Percentiles rank a stretch among this genome's conserved stretches.
phyloP scores from a whole-genome alignment of 148 eudicot species.

The Dysphania ambrosioides region DNA sequence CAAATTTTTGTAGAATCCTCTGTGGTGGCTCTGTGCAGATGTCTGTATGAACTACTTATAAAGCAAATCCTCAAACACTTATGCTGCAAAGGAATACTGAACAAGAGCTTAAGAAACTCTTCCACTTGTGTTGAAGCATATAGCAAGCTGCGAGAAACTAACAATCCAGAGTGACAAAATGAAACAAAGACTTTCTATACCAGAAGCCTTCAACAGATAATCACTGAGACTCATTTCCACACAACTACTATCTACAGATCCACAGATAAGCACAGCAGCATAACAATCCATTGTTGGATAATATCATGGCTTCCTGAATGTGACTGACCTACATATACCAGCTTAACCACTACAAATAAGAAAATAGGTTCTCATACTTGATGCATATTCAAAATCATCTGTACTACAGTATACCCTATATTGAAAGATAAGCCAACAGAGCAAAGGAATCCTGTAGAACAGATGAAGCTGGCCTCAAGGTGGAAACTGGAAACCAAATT shows the following conservation, averaged over 20 bases:
- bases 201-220: neutral
- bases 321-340: neutral
- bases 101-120: neutral
- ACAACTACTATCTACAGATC: neutral
- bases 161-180: neutral
- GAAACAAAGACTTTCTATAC: neutral
- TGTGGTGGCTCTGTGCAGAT: neutral
- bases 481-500: neutral
- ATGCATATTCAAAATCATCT: neutral
- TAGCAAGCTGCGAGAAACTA: neutral
- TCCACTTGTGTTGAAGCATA: neutral
- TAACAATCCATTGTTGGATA: neutral
- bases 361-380: neutral
- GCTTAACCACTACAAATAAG: neutral
- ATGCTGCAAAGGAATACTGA: neutral
- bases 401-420: neutral
- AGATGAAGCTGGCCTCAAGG: neutral
- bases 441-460: neutral
- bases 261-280: neutral
- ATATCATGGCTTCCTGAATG: neutral
- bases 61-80: neutral
- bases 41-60: neutral
- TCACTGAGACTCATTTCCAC: neutral
- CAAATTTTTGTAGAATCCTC: no score
- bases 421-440: neutral